Evolutionary conservation across 2,329 filamentous ascomycete genomes (phyloP).

Genomic region (Talaromyces sp.): DNA sequence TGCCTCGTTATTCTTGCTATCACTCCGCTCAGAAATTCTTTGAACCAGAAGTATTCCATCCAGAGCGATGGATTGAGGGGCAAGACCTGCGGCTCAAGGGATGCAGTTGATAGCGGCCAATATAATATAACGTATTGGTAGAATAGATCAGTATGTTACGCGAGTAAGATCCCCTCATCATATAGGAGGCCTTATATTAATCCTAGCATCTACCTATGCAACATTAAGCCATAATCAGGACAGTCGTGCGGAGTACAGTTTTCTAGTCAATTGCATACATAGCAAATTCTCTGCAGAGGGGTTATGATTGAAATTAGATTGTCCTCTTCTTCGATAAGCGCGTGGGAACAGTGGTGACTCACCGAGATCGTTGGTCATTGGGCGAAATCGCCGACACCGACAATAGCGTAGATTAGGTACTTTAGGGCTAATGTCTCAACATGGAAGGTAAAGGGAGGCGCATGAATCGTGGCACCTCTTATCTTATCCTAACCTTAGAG

Average conservation of each 20-base stretch:
- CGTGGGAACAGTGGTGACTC: too few species aligned
- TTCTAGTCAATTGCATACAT: too few species aligned
- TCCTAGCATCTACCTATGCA: neutral
- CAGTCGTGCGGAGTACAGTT: too few species aligned
- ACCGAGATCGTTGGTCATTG: neutral
- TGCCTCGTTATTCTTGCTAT: slow-evolving; percentile 47
- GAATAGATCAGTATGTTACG: neutral
- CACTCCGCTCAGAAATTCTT: slow-evolving; percentile 46
- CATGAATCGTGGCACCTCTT: neutral
- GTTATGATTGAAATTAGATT: too few species aligned
- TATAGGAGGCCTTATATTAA: neutral
- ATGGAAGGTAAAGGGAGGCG: neutral
- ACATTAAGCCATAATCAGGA: too few species aligned
- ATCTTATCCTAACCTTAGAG: neutral
- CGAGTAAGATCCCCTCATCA: neutral
- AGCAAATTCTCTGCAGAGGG: too few species aligned
- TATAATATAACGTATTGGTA: neutral
- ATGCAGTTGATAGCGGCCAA: neutral
- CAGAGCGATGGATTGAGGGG: slow-evolving; percentile 40
- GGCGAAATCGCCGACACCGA: neutral
- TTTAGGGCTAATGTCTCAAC: neutral
- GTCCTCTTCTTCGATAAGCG: too few species aligned
- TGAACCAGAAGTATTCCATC: slow-evolving; percentile 45
- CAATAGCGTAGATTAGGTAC: neutral
- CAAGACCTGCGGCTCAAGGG: slow-evolving; percentile 30